Base-by-base conservation (phyloP, 2,329 filamentous ascomycete genomes). In the Trichothecium roseum region DNA sequence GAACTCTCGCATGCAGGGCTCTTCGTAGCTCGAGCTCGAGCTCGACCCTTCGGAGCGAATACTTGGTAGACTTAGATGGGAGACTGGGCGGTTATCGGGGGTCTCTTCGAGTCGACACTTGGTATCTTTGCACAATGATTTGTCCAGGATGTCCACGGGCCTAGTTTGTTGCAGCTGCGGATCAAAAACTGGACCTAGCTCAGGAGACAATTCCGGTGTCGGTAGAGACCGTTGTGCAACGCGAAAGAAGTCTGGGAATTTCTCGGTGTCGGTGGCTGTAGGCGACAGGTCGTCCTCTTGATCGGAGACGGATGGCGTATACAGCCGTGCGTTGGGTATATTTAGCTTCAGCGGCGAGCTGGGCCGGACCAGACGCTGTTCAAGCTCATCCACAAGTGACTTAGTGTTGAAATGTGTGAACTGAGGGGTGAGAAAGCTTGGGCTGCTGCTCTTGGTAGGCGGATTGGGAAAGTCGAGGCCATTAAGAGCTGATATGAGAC, bases 1-100 rank as follows among this genome's bases (percentile, higher is more conserved):
- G 35, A 76, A 74, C 28, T 76, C 72, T 14, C 63, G 59, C 16
- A 74, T 53, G 27, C 63, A 64, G 5, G 71, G 71, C 44, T 74
- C 71, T 31, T 57, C 55, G 4, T 74, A 57, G 2, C 62, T 56
- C 2, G 55, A 49, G 36, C 56, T 57, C 18, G 49, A 45, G 14
- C 52, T 48, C 2, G 54, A 51, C 33, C 37, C 26, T 32, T 44
- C 42, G 24, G 43, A 28, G 15, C 14, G 16, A 29, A 24, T 9
- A 35, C 7, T 18, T 29, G 14, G 12, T 18, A 18, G 22, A 14
- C 10, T 28, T 24, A 17, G 24, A 26, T 16, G 5, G 13, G 15
- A 8, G 35, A 24, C 15, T 37, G 29, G 14, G 15, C 20, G n/a
- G 37, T 50, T 41, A 10, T 52, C 47, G 27, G 51, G 45, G 6